These are phyloP conservation scores for Quercus tomentella DNA, from an alignment of 331 rosid genomes.

Conservation along the genomic window DNA sequence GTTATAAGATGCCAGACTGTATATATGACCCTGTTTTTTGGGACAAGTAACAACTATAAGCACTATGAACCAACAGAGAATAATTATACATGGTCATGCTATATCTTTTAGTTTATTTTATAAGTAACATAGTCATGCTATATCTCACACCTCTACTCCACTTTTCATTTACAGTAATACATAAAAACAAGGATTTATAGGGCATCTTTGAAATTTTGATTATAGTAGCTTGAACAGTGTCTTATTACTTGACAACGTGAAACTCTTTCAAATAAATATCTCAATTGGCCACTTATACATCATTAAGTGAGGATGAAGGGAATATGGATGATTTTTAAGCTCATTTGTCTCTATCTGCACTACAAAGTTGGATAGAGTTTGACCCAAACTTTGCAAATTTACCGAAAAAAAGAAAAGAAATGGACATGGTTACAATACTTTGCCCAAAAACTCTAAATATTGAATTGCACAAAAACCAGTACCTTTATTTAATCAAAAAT, in stretches of 20 bases:
- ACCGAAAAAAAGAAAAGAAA: background rate
- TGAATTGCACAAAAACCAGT: no score
- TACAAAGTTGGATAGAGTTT: no score
- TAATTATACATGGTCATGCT: background rate
- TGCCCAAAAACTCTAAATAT: background rate
- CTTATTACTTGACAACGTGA: background rate
- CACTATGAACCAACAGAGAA: background rate
- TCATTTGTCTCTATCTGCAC: no score
- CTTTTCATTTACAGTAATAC: background rate
- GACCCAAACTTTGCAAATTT: no score
- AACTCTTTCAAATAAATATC: background rate
- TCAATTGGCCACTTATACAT: background rate
- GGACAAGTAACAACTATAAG: no score
- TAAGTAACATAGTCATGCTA: background rate
- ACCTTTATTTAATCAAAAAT: no score
- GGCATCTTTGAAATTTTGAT: no score
- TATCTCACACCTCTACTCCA: background rate
- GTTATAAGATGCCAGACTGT: background rate
- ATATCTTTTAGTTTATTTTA: background rate
- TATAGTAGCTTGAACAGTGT: background rate
- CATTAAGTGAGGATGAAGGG: background rate
- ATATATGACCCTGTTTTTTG: background rate
- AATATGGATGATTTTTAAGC: no score
- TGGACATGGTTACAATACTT: background rate
- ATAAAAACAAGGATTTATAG: background rate